These are phyloP conservation scores for Coniophora puteana DNA, from an alignment of 1,284 basidiomycete species.

Conservation along the genomic window DNA sequence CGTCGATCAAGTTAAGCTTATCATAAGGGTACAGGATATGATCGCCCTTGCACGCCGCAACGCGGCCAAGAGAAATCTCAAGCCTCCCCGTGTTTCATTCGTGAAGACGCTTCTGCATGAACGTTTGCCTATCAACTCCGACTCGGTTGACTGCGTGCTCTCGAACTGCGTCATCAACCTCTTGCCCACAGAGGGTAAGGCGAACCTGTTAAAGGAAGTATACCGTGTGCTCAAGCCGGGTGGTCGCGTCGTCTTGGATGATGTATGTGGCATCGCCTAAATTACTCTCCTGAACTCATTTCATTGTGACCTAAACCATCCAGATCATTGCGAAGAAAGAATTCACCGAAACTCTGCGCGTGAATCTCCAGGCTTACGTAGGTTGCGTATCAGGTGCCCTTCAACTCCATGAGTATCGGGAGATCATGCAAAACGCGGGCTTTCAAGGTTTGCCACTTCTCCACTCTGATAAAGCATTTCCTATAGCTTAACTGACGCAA, in stretches of 20 bases:
- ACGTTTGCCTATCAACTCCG: constrained; percentile 40
- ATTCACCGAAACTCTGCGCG: constrained; percentile 36
- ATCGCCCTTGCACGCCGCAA: constrained; percentile 43
- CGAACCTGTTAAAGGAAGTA: constrained; percentile 37
- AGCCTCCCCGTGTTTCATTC: constrained; percentile 44
- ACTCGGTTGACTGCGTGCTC: constrained; percentile 47
- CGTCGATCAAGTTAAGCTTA: neutral
- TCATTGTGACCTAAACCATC: neutral
- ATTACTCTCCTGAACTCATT: neutral
- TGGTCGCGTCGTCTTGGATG: constrained; percentile 40
- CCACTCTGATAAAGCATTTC: neutral
- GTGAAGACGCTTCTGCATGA: constrained; percentile 38
- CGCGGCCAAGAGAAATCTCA: constrained; percentile 33
- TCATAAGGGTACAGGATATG: constrained; percentile 37
- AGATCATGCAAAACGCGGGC: constrained; percentile 35
- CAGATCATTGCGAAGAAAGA: constrained; percentile 42
- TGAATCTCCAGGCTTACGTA: constrained; percentile 37
- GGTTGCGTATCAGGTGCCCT: constrained; percentile 44
- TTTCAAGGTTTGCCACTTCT: constrained; percentile 31
- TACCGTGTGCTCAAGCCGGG: constrained; percentile 46
- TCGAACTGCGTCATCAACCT: constrained; percentile 56
- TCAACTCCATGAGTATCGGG: constrained; percentile 31
- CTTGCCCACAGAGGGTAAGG: constrained; percentile 37
- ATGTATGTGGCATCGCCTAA: constrained; percentile 11
- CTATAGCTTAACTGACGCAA: neutral